Percentiles rank a stretch among this genome's conserved stretches.
phyloP scores from a whole-genome alignment of 768 basidiomycete genomes.

The Hysterangium stoloniferum region DNA sequence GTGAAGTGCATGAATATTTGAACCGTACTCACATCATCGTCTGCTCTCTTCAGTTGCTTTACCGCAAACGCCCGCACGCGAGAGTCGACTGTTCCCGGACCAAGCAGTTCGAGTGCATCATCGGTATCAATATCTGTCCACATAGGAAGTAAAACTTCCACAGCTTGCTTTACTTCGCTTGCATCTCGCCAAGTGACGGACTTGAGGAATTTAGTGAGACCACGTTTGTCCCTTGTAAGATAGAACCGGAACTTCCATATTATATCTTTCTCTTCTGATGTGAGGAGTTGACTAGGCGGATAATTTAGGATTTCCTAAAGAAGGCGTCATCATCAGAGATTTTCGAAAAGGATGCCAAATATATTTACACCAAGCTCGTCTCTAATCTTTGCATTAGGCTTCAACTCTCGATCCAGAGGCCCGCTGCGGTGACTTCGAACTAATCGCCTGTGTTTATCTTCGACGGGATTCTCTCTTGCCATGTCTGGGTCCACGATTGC shows the following conservation, averaged over 20 bases:
- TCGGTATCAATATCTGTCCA: slow-evolving; percentile 98
- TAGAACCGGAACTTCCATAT: slow-evolving; percentile 99
- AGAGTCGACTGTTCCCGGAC: slow-evolving; percentile 84
- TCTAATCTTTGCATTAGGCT: slow-evolving; percentile 92
- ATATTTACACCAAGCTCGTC: slow-evolving; percentile 79
- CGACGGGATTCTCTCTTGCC: slow-evolving; percentile 89
- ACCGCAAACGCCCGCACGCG: slow-evolving; percentile 93
- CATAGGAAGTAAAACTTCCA: slow-evolving; percentile 88
- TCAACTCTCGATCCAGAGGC: slow-evolving; percentile 90
- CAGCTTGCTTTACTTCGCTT: slow-evolving; percentile 94
- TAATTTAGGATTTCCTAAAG: slow-evolving; percentile 80
- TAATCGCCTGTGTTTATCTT: slow-evolving; percentile 91
- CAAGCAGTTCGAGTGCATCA: slow-evolving; percentile 90
- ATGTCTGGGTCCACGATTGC: slow-evolving; percentile 87
- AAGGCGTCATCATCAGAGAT: slow-evolving; percentile 1
- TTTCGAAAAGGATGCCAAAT: neutral
- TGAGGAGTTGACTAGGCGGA: slow-evolving; percentile 80
- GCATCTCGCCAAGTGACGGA: slow-evolving; percentile 97
- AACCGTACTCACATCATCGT: slow-evolving; percentile 69
- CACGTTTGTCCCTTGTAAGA: slow-evolving; percentile 82
- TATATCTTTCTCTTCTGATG: slow-evolving; percentile 88
- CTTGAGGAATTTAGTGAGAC: slow-evolving; percentile 95
- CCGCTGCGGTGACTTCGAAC: slow-evolving; percentile 94
- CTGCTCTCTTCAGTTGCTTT: slow-evolving; percentile 79
- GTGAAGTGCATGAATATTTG: slow-evolving; percentile 2